A percentile compares a stretch with the other conserved stretches of the same genome.
These are phyloP conservation scores for Mycena epipterygia DNA, from an alignment of 768 basidiomycete genomes.

Conservation along the genomic window DNA sequence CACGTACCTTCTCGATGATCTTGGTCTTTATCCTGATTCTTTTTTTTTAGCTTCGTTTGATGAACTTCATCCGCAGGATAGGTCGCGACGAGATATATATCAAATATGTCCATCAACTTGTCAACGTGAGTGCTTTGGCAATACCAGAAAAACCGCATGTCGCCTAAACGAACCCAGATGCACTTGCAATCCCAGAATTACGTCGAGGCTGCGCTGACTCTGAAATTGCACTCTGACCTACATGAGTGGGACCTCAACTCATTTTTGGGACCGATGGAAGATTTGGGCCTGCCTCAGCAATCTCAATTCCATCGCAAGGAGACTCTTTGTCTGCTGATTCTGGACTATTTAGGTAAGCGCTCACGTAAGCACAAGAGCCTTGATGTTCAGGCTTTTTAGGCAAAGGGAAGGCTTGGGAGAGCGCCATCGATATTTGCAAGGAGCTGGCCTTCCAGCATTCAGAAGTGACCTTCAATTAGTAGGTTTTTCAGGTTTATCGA, in stretches of 20 bases:
- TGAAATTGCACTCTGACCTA: slow-evolving; percentile 94
- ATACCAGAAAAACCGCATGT: slow-evolving; percentile 5
- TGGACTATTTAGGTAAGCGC: slow-evolving; percentile 89
- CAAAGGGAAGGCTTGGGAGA: slow-evolving; percentile 98
- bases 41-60: slow-evolving; percentile 75
- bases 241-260: slow-evolving; percentile 90
- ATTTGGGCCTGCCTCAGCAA: slow-evolving; percentile 90
- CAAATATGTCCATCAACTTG: slow-evolving; percentile 95
- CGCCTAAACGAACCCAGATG: slow-evolving; percentile 65
- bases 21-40: slow-evolving; percentile 19
- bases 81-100: slow-evolving; percentile 95
- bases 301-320: slow-evolving; percentile 96
- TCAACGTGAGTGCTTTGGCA: slow-evolving; percentile 75
- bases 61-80: slow-evolving; percentile 94
- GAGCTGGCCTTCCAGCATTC: slow-evolving; percentile 92
- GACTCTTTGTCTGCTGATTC: slow-evolving; percentile 88
- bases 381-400: slow-evolving; percentile 57
- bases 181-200: slow-evolving; percentile 91
- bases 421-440: slow-evolving; percentile 92
- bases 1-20: slow-evolving; percentile 47
- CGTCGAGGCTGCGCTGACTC: slow-evolving; percentile 92
- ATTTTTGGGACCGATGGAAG: slow-evolving; percentile 90
- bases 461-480: slow-evolving; percentile 94
- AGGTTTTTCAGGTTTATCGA: slow-evolving; percentile 44
- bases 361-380: neutral